phyloP scores from a whole-genome alignment of 352 stramenopile genomes.

The Pythium volutum region DNA sequence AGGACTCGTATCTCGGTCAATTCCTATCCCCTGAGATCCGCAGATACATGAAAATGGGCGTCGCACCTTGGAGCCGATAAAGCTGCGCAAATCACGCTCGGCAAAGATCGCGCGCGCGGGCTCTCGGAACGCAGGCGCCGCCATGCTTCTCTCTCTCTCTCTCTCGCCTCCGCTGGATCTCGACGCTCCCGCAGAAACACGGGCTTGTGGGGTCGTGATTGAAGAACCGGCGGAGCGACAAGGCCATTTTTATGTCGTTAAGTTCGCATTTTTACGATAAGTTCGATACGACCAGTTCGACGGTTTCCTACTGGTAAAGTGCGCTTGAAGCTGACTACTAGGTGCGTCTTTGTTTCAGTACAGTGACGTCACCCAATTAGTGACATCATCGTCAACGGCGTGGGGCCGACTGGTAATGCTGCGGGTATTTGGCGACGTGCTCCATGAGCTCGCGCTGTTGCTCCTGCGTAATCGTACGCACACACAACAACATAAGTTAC shows the following conservation, averaged over 20 bases:
- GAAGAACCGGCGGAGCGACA: slow-evolving; percentile 16
- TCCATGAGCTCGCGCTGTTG: slow-evolving; percentile 92
- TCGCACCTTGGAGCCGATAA: slow-evolving; percentile 61
- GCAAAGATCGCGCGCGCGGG: slow-evolving; percentile 77
- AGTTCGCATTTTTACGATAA: slow-evolving; percentile 11
- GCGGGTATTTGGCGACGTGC: slow-evolving; percentile 92
- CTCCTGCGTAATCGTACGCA: slow-evolving; percentile 48
- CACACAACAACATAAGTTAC: background rate
- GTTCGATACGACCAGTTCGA: slow-evolving; percentile 16
- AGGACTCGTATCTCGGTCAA: background rate
- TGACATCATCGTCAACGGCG: background rate
- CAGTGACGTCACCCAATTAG: background rate
- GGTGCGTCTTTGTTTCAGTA: background rate
- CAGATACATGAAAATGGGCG: background rate
- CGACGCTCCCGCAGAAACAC: too few relatives aligned
- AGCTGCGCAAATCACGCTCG: slow-evolving; percentile 64
- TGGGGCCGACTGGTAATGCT: slow-evolving; percentile 61
- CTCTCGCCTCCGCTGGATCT: background rate
- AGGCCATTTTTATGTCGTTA: slow-evolving; percentile 6
- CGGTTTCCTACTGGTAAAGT: slow-evolving; percentile 4
- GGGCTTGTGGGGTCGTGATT: slow-evolving; percentile 4
- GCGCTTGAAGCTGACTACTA: background rate
- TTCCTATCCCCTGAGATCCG: background rate
- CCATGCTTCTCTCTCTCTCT: slow-evolving; percentile 12
- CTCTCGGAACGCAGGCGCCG: slow-evolving; percentile 37